phyloP scores from a whole-genome alignment of 163 green algal genomes.

The Scenedesmus sp. region DNA sequence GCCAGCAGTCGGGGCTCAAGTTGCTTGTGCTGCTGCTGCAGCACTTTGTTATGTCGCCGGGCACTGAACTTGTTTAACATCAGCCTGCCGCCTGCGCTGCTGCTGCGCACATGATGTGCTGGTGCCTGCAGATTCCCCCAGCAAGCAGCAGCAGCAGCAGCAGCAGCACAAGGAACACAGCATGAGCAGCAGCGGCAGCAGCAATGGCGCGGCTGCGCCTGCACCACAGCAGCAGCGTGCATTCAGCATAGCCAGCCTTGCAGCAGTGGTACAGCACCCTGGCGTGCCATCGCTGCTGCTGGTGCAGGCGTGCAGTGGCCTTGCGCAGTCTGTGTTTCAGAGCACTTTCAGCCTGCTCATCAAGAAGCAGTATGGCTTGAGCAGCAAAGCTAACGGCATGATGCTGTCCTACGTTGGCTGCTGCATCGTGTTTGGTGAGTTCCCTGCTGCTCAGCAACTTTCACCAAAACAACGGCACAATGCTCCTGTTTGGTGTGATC shows the following conservation, averaged over 20 bases:
- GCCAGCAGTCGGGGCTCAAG: too few relatives aligned
- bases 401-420: constrained; percentile 42
- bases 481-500: too few relatives aligned
- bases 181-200: constrained; percentile 18
- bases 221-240: background rate
- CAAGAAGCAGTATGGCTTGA: constrained; percentile 11
- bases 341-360: constrained; percentile 42
- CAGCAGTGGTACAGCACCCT: constrained; percentile 13
- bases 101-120: too few relatives aligned
- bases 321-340: constrained; percentile 25
- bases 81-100: too few relatives aligned
- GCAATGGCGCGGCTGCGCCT: background rate
- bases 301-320: constrained; percentile 5
- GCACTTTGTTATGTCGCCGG: too few relatives aligned
- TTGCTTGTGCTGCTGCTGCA: background rate
- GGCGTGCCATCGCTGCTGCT: constrained; percentile 35
- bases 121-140: background rate
- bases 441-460: too few relatives aligned
- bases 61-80: too few relatives aligned
- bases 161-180: background rate
- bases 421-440: constrained; percentile 47
- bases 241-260: constrained; percentile 1
- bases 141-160: background rate
- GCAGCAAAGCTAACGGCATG: constrained; percentile 36
- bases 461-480: too few relatives aligned